Evolutionary conservation across 2,329 filamentous ascomycete genomes (phyloP), one percentile per base, ranked within the genome.

Genomic region (Fusarium phyllophilum): DNA sequence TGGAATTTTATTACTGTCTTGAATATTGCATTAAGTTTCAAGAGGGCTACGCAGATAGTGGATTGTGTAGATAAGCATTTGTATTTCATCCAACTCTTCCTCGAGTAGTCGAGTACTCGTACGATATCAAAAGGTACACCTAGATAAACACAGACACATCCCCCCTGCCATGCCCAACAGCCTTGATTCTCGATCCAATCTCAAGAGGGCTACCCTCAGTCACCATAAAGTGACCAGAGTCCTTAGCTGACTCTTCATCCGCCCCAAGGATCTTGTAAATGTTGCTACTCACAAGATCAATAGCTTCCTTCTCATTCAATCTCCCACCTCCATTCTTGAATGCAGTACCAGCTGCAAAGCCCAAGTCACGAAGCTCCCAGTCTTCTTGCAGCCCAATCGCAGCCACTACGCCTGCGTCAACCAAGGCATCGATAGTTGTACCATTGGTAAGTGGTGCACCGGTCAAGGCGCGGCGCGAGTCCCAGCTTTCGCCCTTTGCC

Each of bases 361-460:
- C 87, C 70, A 93, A 75, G 70, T 92, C 89, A 36, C 90, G 84
- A 8, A 91, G 85, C 58, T 89, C 78, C 89, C 89, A 92, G 74
- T 91, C 89, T 77, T 92, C 89, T 46, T 87, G 84, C 9, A 91
- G 84, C 1, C 90, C 89, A 31, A 92, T 85, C 0, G 86, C 91
- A 2, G 88, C 84, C 7, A 82, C 78, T 1, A 92, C 90, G 5
- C 90, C 90, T 0, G 90, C 90, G 13, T 86, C 85, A 1, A 91
- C 73, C 3, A 93, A 84, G 18, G 77, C 79, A 69, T 92, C 89
- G 9, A 91, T 82, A 0, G 86, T 86, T 2, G 91, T 92, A 33
- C 90, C 90, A 74, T 92, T 91, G 2, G 90, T 91, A 1, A 93
- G 84, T 3, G 91, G 91, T 10, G 91, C 90, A 4, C 91, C 91